Base-by-base conservation (phyloP, 129 eudicot species). In the Erigeron canadensis region DNA sequence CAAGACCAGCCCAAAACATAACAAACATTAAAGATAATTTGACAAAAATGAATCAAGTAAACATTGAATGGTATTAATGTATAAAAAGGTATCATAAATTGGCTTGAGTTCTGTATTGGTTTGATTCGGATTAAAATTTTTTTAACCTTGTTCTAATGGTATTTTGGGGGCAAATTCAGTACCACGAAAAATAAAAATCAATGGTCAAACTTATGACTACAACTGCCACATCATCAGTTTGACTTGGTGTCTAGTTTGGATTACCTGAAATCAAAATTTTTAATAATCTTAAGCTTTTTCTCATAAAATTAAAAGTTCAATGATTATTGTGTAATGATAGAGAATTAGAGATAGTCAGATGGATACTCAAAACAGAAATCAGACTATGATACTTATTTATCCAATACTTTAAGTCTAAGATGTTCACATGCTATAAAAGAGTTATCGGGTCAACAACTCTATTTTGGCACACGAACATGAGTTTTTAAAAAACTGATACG, bases 1-100 rank as follows among this genome's bases (percentile, higher is more conserved):
- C 53, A 72, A 75, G 54, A 58, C 9, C 47, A 71, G 10, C 34
- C 45, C 41, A 67, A 39, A 66, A 57, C n/a, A 37, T 39, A 8
- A 42, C 38, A 19, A 5, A 70, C 21, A 51, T 39, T 63, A 47
- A 45, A 21, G 19, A 45, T 10, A 59, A 10, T 22, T 19, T 9
- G 12, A 66, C 55, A 7, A 2, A 22, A 10, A 4, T 15, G 13
- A 21, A 66, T 60, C 21, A 7, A 11, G 10, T 37, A 37, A 16
- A 60, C 10, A 8, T 23, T 38, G 16, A 10, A 11, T 10, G 42
- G 65, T 7, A 41, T 59, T 28, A 28, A 10, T 28, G 65, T 17
- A 28, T 59, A 13, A 59, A 59, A 59, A 28, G 17, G 37, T 34
- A 60, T 6, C 5, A 60, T 34, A 60, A 8, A 12, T 50, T 50